phyloP scores from a whole-genome alignment of 495 filamentous ascomycete genomes.

The Podospora comata region DNA sequence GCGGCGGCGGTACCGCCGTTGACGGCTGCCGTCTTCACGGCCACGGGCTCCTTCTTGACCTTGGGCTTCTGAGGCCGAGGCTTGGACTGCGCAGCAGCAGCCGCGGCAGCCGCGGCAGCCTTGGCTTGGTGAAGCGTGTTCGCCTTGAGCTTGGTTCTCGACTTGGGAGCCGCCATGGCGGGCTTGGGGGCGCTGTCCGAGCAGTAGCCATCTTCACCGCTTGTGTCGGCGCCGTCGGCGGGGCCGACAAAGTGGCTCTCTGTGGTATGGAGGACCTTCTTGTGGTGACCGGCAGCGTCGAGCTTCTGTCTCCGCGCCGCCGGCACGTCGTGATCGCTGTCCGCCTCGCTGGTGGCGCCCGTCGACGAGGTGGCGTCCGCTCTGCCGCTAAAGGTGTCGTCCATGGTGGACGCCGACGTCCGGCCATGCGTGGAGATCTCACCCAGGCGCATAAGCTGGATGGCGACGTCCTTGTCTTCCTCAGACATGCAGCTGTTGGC shows the following conservation, averaged over 20 bases:
- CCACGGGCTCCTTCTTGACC: background rate
- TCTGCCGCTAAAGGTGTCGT: slow-evolving; percentile 84
- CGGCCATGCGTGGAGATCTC: slow-evolving; percentile 85
- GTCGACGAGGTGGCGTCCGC: slow-evolving; percentile 85
- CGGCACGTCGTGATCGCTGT: slow-evolving; percentile 68
- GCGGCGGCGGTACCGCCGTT: slow-evolving; percentile 21
- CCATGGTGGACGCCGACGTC: slow-evolving; percentile 87
- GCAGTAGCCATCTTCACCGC: slow-evolving; percentile 65
- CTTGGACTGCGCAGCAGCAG: slow-evolving; percentile 44
- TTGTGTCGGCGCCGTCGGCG: slow-evolving; percentile 68
- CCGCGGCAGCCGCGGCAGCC: slow-evolving; percentile 28
- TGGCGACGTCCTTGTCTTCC: slow-evolving; percentile 95
- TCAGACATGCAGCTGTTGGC: slow-evolving; percentile 93
- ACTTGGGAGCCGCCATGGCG: slow-evolving; percentile 36
- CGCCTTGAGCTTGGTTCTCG: slow-evolving; percentile 44
- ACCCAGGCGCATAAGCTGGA: slow-evolving; percentile 93
- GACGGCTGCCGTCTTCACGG: slow-evolving; percentile 8
- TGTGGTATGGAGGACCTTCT: slow-evolving; percentile 54
- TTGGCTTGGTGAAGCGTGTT: slow-evolving; percentile 31
- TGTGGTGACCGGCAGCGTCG: slow-evolving; percentile 46
- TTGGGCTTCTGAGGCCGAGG: slow-evolving; percentile 53
- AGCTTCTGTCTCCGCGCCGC: slow-evolving; percentile 59
- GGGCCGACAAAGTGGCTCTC: slow-evolving; percentile 60
- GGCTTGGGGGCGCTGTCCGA: slow-evolving; percentile 47
- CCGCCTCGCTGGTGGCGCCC: slow-evolving; percentile 72